phyloP scores from a whole-genome alignment of 1,284 basidiomycete genomes.

The Leccinum griseonigrum region DNA sequence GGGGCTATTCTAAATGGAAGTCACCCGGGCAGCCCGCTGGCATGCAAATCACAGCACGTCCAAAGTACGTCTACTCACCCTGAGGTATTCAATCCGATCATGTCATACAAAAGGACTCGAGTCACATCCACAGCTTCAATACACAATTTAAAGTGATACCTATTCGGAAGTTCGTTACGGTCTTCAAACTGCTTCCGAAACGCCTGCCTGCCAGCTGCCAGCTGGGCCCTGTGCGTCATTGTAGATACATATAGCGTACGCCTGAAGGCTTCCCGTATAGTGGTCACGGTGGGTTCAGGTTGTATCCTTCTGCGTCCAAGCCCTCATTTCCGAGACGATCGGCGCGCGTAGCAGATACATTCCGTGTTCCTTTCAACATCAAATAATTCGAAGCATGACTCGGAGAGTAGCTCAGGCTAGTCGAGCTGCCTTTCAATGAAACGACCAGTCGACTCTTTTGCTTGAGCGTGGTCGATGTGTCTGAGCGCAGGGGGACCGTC shows the following conservation, averaged over 20 bases:
- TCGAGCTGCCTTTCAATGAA: neutral
- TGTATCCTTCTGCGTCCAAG: neutral
- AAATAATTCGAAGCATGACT: neutral
- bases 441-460: neutral
- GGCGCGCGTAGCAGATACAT: neutral
- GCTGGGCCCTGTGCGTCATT: too few species aligned
- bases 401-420: neutral
- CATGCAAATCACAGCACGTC: neutral
- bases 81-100: neutral
- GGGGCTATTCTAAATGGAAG: neutral
- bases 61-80: too few species aligned
- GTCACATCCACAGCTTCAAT: neutral
- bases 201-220: too few species aligned
- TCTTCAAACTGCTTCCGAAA: neutral
- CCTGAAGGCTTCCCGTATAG: neutral
- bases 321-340: too few species aligned
- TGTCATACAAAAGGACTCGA: neutral
- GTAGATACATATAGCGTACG: neutral
- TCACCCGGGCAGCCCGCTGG: neutral
- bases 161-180: neutral
- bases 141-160: neutral
- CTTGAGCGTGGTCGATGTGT: slow-evolving; percentile 23
- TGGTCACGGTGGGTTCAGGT: neutral
- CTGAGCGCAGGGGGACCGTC: too few species aligned
- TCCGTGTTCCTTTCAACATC: neutral